phyloP scores from a whole-genome alignment of 73 alveolate species.

The Blepharisma japonicum region DNA sequence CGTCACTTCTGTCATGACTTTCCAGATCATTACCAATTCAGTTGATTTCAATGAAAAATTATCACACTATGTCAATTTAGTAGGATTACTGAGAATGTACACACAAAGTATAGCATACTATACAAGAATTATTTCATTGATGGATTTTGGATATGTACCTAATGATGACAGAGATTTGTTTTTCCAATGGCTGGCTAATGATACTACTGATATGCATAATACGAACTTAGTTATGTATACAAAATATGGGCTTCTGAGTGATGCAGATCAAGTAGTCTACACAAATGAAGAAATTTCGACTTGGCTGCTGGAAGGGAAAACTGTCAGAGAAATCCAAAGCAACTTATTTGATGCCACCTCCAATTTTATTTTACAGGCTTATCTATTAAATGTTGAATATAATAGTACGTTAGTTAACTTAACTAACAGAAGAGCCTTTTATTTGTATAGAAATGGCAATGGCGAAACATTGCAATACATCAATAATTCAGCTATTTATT shows the following conservation, averaged over 20 bases:
- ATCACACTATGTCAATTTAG: background rate
- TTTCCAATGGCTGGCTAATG: background rate
- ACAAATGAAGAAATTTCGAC: background rate
- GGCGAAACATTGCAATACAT: background rate
- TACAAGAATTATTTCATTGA: background rate
- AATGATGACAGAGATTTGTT: background rate
- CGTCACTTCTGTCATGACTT: background rate
- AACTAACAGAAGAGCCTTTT: constrained; percentile 12
- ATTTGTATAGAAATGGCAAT: constrained; percentile 11
- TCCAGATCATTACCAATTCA: background rate
- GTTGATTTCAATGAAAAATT: background rate
- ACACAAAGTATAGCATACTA: background rate
- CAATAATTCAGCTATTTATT: background rate
- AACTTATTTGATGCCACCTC: background rate
- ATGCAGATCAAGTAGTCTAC: background rate
- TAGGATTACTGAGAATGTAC: background rate
- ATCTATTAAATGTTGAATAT: background rate
- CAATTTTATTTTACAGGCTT: background rate
- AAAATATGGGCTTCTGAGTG: background rate
- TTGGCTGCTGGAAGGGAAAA: background rate
- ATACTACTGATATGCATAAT: background rate
- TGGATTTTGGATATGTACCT: background rate
- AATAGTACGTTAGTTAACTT: background rate
- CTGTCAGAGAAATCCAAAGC: constrained; percentile 14
- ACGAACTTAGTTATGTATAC: background rate